Evolutionary conservation across 1,139 yeast species (phyloP), one percentile per base, ranked within the genome.

Genomic region (Yamadazyma dushanensis): DNA sequence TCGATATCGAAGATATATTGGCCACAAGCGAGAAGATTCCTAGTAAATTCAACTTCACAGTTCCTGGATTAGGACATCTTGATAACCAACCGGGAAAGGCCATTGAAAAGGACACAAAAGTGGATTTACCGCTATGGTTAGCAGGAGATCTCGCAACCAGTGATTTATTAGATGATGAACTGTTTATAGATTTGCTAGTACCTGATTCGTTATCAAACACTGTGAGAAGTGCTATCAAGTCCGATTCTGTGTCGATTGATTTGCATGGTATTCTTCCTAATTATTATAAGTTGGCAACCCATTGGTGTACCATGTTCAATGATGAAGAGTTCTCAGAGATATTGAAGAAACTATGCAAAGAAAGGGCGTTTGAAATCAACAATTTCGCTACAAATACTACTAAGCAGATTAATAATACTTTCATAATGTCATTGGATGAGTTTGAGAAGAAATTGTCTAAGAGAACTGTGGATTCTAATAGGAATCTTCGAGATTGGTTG

Each of bases 41-140:
- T 0, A 80, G 92, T 50, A 76, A 73, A 36, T 88, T 89, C 65
- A 83, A 84, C 50, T 73, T 81, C 36, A 74, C 83, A 1, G 84
- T 88, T 3, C 95, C 95, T 0, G 94, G 94, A 0, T 63, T 90
- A 16, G 97, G 96, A 3, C 88, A 83, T 53, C 67, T 90, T n/a
- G 90, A 85, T 50, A 94, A 92, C 5, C 80, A 83, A 41, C 86
- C 88, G 0, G 89, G 86, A 0, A 73, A 77, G 43, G 69, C 79
- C 44, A 72, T 86, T 13, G 64, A 68, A 38, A 72, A 78, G 49
- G 83, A 80, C 29, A 72, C 95, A 2, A 81, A 80, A 50, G 56
- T 88, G 4, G 94, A 86, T 41, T 67, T 92, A 27, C 97, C 98
- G 1, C 59, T 89, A 22, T 92, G 98, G 98, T 62, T 92, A 31